Evolutionary conservation across 139 green algal genomes (phyloP).

Genomic region (Spirogloea muscicola): DNA sequence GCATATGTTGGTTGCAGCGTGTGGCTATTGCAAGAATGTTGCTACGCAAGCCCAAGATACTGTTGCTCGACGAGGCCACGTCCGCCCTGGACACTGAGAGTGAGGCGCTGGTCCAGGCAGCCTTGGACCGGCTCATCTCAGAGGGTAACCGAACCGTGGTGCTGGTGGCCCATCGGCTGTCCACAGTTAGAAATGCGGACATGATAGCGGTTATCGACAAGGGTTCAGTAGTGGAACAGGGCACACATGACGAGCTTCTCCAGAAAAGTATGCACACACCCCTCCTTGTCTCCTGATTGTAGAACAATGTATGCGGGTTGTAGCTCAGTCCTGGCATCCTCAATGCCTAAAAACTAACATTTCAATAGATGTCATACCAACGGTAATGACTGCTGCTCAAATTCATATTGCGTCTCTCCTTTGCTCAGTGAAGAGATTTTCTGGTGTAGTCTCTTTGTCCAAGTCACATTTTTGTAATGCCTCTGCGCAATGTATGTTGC

Average conservation of each 20-base stretch:
- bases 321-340: too few species aligned
- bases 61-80: constrained; percentile 58
- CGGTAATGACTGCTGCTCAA: too few species aligned
- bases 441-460: too few species aligned
- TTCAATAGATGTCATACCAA: too few species aligned
- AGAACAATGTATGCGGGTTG: too few species aligned
- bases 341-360: too few species aligned
- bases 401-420: too few species aligned
- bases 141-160: constrained; percentile 37
- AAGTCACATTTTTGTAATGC: too few species aligned
- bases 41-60: constrained; percentile 42
- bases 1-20: constrained; percentile 30
- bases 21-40: constrained; percentile 58
- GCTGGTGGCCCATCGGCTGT: constrained; percentile 52
- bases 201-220: constrained; percentile 50
- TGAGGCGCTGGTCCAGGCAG: constrained; percentile 45
- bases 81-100: constrained; percentile 55
- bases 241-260: constrained; percentile 46
- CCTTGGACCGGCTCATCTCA: constrained; percentile 44
- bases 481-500: too few species aligned
- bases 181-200: constrained; percentile 48
- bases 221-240: constrained; percentile 45
- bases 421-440: too few species aligned
- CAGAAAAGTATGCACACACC: constrained; percentile 4
- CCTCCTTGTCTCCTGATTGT: constrained; percentile 16